Conservation (phyloP, 352 stramenopile species). For the Peronospora farinosa region DNA sequence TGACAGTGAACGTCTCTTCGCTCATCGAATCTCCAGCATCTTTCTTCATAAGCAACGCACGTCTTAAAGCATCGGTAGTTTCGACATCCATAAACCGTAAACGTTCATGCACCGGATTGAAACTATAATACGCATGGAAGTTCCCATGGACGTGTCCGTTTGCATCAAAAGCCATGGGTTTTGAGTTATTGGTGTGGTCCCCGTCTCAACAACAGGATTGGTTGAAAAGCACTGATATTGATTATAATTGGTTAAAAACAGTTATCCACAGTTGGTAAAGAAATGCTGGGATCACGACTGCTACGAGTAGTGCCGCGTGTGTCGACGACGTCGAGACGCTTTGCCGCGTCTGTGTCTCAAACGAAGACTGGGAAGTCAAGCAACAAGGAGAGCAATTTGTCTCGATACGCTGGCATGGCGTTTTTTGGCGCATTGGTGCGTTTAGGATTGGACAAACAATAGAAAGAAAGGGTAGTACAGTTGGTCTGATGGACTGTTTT, state of each 20-base stretch:
- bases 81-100: slow-evolving; percentile 64
- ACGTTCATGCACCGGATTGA: slow-evolving; percentile 66
- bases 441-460: slow-evolving; percentile 3
- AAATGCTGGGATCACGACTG: slow-evolving; percentile 21
- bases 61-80: slow-evolving; percentile 36
- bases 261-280: slow-evolving; percentile 4
- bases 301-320: slow-evolving; percentile 18
- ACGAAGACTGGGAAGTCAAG: slow-evolving; percentile 6
- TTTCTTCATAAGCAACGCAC: slow-evolving; percentile 33
- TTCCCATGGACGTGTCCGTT: slow-evolving; percentile 77
- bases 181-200: background rate
- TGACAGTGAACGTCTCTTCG: slow-evolving; percentile 31
- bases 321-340: slow-evolving; percentile 20
- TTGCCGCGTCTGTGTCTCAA: slow-evolving; percentile 24
- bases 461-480: background rate
- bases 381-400: slow-evolving; percentile 56
- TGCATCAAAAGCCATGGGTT: slow-evolving; percentile 36
- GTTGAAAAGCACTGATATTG: slow-evolving; percentile 6
- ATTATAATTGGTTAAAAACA: slow-evolving; percentile 10
- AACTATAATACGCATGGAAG: slow-evolving; percentile 84
- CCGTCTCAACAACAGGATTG: slow-evolving; percentile 7
- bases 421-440: slow-evolving; percentile 78
- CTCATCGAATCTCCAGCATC: background rate
- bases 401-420: slow-evolving; percentile 74
- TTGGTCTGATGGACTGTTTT: slow-evolving; percentile 3